Percentiles rank a stretch among this genome's conserved stretches.
Evolutionary conservation across 257 asterid genomes (phyloP).

Genomic region (Salvia rosmarinus): DNA sequence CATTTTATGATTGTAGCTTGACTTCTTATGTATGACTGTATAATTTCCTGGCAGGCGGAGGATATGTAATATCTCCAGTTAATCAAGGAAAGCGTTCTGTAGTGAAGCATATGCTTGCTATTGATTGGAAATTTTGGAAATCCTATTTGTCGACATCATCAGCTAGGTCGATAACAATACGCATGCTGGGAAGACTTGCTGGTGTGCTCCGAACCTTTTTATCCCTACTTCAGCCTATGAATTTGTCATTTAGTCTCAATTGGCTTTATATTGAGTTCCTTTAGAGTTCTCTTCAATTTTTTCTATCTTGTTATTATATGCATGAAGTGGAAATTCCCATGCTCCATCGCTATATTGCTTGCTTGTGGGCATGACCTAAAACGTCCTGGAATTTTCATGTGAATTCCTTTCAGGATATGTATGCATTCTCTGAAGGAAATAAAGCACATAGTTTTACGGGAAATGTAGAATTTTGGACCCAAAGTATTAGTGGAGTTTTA

Average conservation of each 20-base stretch:
- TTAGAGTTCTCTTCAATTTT: slow-evolving; percentile 16
- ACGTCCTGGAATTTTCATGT: slow-evolving; percentile 5
- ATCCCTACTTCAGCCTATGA: slow-evolving; percentile 17
- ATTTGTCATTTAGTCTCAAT: slow-evolving; percentile 19
- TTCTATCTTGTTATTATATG: slow-evolving; percentile 6
- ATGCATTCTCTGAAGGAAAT: slow-evolving; percentile 10
- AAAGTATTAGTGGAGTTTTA: too few relatives aligned
- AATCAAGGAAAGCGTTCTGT: slow-evolving; percentile 76
- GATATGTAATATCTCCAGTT: slow-evolving; percentile 86
- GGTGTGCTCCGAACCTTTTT: slow-evolving; percentile 47
- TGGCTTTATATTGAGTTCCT: slow-evolving; percentile 21
- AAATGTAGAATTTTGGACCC: too few relatives aligned
- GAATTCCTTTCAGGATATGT: slow-evolving; percentile 14
- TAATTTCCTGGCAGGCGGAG: slow-evolving; percentile 72
- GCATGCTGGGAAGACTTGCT: slow-evolving; percentile 69
- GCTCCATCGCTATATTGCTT: slow-evolving; percentile 16
- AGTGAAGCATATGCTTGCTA: slow-evolving; percentile 95
- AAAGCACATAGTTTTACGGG: not conserved
- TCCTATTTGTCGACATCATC: slow-evolving; percentile 66
- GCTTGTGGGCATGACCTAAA: slow-evolving; percentile 21
- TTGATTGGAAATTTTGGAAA: slow-evolving; percentile 95
- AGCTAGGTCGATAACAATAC: slow-evolving; percentile 74
- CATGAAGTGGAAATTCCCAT: slow-evolving; percentile 16
- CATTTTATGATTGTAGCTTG: slow-evolving; percentile 29
- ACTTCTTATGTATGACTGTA: slow-evolving; percentile 32